Conservation (phyloP, 345 rosid genomes). For the Pistacia vera region DNA sequence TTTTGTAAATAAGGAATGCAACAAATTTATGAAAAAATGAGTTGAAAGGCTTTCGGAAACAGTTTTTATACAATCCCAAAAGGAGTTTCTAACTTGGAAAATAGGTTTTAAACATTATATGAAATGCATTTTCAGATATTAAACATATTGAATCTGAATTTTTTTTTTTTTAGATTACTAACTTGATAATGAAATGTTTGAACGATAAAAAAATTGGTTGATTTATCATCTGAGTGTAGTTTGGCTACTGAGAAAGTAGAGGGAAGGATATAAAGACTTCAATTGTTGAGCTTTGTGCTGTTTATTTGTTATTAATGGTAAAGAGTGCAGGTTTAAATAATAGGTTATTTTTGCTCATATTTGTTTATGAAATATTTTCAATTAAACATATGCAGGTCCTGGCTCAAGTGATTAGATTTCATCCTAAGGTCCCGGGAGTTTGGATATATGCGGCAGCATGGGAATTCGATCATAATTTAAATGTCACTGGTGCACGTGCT, state of each 20-base stretch:
- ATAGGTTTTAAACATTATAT: too few species aligned
- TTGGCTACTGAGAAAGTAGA: neutral
- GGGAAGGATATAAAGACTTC: too few species aligned
- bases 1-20: too few species aligned
- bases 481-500: constrained; percentile 83
- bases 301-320: too few species aligned
- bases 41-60: too few species aligned
- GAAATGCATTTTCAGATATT: too few species aligned
- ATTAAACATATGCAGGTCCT: constrained; percentile 48
- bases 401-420: constrained; percentile 84
- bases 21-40: too few species aligned
- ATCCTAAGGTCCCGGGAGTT: constrained; percentile 78
- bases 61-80: too few species aligned
- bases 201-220: neutral
- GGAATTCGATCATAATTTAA: constrained; percentile 86
- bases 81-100: too few species aligned
- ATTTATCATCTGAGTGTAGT: neutral
- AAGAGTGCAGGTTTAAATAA: too few species aligned
- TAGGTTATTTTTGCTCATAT: neutral
- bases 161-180: neutral
- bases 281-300: too few species aligned
- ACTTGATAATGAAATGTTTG: neutral
- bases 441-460: constrained; percentile 99
- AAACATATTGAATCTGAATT: too few species aligned
- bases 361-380: neutral